Base-by-base conservation (phyloP, 2,329 filamentous ascomycete genomes). In the Ophiostoma perfectum region DNA sequence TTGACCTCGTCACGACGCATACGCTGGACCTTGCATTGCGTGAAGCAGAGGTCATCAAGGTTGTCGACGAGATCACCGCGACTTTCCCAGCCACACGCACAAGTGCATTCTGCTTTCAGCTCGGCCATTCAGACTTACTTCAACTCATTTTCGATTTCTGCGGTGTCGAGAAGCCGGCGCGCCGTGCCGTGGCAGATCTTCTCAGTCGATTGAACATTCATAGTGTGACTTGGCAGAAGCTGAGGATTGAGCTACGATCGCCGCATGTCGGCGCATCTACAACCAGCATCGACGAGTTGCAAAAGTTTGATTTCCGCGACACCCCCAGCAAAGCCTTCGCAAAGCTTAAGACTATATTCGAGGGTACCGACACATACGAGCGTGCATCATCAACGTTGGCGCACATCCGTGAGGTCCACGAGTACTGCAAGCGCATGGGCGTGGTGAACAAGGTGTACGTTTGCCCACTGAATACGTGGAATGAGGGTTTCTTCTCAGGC, bases 1-100 rank as follows among this genome's bases (percentile, higher is more conserved):
- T 98, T 76, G 95, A 99, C 78, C 93, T 99, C 70, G 85, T 97
- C n/a, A 94, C 93, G 0, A 85, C 87, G 62, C 89, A 93, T 73
- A 89, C 90, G 0, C 79, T 93, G 5, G 93, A 98, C 74, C 81
- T 96, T 63, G 90, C 93, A 0, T 78, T 97, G 68, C 96, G 96
- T 74, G 95, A 99, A 78, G 94, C 94, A 0, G 94, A 98, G 77
- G 89, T 93, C 0, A 86, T 99, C 73, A 98, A 97, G 74, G 93
- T 98, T 2, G 81, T 98, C 36, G 95, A 99, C 75, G 95, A 99
- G 76, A 90, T 97, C 55, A 85, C 96, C 16, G 84, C 88, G 65
- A 85, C 89, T 5, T 93, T 98, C 71, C 93, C 93, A 0, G 87
- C 89, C 2, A 81, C 96, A 12, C 84, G 86, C 9, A 83, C 86